Evolutionary conservation across 2,329 filamentous ascomycete species (phyloP).

Genomic region (Penicillium sp.): DNA sequence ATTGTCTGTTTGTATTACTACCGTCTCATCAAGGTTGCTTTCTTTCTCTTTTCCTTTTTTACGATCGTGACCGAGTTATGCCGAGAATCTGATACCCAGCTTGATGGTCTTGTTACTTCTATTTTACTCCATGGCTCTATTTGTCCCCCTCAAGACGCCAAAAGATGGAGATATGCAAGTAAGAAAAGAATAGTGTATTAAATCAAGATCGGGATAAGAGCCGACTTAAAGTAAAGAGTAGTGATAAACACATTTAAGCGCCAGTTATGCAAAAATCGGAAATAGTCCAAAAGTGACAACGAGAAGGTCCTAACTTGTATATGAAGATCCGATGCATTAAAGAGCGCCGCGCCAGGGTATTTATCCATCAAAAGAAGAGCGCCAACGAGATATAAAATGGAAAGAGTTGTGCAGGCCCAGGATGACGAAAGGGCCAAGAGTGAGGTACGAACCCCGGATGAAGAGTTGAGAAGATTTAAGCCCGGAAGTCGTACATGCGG

Average conservation of each 20-base stretch:
- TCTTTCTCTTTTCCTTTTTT: background rate
- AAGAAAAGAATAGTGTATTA: background rate
- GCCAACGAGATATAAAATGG: background rate
- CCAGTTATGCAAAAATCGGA: background rate
- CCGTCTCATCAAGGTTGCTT: background rate
- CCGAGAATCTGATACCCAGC: background rate
- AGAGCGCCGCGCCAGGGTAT: conserved; percentile 24
- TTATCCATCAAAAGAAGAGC: conserved; percentile 11
- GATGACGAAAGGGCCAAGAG: conserved; percentile 2
- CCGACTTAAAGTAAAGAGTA: background rate
- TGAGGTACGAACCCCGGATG: background rate
- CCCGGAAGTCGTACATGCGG: conserved; percentile 71
- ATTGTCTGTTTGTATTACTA: background rate
- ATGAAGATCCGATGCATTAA: background rate
- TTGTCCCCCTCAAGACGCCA: background rate
- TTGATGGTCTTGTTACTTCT: background rate
- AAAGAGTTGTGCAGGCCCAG: conserved; percentile 2
- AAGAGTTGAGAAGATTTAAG: conserved; percentile 16
- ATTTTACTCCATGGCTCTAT: background rate
- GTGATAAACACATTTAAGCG: background rate
- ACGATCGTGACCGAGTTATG: too few relatives aligned
- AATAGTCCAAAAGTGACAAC: background rate
- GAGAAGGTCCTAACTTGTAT: background rate
- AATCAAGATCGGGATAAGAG: background rate
- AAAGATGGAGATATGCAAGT: background rate